A percentile compares a stretch with the other conserved stretches of the same genome.
These are phyloP conservation scores for Trichoderma pleuroti DNA, from an alignment of 2,329 filamentous ascomycete genomes.

Conservation along the genomic window DNA sequence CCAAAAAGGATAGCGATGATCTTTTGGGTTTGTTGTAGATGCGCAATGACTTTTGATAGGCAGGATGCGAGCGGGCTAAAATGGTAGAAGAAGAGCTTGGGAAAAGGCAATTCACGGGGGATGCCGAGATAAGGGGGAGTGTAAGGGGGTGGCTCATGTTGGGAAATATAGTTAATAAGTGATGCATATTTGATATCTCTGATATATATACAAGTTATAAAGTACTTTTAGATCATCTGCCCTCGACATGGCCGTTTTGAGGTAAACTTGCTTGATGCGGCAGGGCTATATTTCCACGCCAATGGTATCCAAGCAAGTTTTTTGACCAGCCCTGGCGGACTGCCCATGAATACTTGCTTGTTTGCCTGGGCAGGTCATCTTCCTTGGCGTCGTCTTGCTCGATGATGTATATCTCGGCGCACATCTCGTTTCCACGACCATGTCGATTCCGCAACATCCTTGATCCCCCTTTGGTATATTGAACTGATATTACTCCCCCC, in stretches of 20 bases:
- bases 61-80: neutral
- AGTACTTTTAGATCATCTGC: neutral
- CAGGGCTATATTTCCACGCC: neutral
- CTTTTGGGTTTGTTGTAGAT: conserved; percentile 45
- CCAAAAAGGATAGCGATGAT: conserved; percentile 60
- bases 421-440: neutral
- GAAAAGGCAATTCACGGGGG: neutral
- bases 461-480: neutral
- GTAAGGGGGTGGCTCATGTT: neutral
- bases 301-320: neutral
- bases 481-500: neutral
- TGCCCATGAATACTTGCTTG: neutral
- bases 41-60: neutral
- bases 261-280: neutral
- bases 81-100: neutral
- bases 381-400: neutral
- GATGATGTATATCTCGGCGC: neutral
- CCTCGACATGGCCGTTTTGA: neutral
- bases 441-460: neutral
- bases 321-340: neutral
- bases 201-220: conserved; percentile 13
- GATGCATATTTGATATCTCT: conserved; percentile 8
- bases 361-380: neutral
- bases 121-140: neutral
- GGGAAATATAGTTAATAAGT: conserved; percentile 15